Percentiles rank a stretch among this genome's conserved stretches.
phyloP scores from a whole-genome alignment of 2,329 filamentous ascomycete genomes.

The Zalaria sp. region DNA sequence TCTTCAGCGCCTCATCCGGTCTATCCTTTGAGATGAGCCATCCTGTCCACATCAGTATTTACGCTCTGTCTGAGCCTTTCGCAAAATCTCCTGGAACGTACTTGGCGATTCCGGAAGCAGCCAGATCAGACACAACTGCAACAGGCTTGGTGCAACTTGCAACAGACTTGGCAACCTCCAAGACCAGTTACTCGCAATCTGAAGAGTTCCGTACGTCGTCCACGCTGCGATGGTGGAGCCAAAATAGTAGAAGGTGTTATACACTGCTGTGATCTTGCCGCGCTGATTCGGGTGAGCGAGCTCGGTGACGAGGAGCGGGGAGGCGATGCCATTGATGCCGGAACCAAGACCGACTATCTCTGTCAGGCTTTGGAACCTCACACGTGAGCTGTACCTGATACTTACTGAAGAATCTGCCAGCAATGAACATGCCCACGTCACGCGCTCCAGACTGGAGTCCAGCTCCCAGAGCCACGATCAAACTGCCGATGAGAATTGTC shows the following conservation, averaged over 20 bases:
- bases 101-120: slow-evolving; percentile 1
- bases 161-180: slow-evolving; percentile 2
- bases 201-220: slow-evolving; percentile 1
- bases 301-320: slow-evolving; percentile 1
- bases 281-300: slow-evolving; percentile 2
- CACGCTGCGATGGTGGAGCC: not conserved
- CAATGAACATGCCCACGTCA: slow-evolving; percentile 3
- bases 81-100: not conserved
- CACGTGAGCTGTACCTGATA: not conserved
- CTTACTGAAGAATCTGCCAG: slow-evolving; percentile 1
- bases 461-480: not conserved
- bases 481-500: slow-evolving; percentile 1
- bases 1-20: slow-evolving; percentile 30
- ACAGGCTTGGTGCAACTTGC: not conserved
- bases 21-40: slow-evolving; percentile 3
- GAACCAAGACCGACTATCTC: not conserved
- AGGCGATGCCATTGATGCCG: not conserved
- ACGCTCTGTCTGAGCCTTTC: no score
- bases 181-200: not conserved
- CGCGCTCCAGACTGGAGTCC: not conserved
- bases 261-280: slow-evolving; percentile 2
- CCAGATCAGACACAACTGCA: not conserved
- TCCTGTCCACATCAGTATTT: not conserved
- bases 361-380: not conserved
- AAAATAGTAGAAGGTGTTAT: slow-evolving; percentile 1